Evolutionary conservation across 139 green algal species (phyloP).

Genomic region (Chlamydomonas incerta): DNA sequence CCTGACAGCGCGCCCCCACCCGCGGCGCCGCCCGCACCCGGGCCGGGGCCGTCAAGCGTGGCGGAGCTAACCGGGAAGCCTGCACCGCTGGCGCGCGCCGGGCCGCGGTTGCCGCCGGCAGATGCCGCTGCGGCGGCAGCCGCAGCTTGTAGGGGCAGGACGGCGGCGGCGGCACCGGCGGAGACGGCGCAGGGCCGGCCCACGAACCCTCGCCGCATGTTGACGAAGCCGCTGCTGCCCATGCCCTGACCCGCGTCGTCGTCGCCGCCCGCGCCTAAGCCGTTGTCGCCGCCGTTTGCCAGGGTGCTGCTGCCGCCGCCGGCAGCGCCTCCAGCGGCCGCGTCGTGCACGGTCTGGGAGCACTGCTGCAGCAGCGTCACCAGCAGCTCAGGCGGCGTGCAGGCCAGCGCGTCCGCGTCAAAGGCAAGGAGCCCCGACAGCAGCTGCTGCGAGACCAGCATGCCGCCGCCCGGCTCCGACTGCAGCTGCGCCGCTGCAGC

Average conservation of each 20-base stretch:
- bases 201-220: conserved; percentile 28
- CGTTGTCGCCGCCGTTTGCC: background rate
- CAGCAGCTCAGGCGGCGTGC: conserved; percentile 49
- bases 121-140: background rate
- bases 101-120: background rate
- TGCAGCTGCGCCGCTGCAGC: too few relatives aligned
- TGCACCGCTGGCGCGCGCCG: background rate
- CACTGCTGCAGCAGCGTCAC: conserved; percentile 42
- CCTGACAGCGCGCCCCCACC: background rate
- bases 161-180: background rate
- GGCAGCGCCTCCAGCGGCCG: background rate
- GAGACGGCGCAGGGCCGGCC: conserved; percentile 11
- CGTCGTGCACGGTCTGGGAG: background rate
- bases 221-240: background rate
- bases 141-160: background rate
- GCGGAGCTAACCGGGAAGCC: background rate
- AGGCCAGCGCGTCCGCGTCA: conserved; percentile 16
- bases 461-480: conserved; percentile 21
- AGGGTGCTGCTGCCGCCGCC: background rate
- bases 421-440: conserved; percentile 26
- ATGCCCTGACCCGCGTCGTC: too few relatives aligned
- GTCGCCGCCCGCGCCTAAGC: background rate
- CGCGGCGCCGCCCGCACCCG: background rate
- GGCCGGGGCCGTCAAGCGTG: background rate
- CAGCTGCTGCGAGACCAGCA: conserved; percentile 42